Evolutionary conservation across 2,329 filamentous ascomycete genomes (phyloP), one percentile per base, ranked within the genome.

Genomic region (Cercospora sp.): DNA sequence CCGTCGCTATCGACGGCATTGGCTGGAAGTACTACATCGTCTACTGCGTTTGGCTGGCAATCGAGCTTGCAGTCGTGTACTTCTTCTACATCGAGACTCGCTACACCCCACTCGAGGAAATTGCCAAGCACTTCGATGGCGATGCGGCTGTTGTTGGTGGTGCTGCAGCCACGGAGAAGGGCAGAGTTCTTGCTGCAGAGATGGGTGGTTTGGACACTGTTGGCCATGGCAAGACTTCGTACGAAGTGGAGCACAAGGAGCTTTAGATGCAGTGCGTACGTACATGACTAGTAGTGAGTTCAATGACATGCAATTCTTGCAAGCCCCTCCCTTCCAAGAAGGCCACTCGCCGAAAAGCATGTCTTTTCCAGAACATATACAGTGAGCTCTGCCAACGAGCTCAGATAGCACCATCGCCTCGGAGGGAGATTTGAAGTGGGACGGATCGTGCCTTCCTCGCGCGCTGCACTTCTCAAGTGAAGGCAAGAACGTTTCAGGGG

Each of bases 51-150:
- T 79, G 77, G 76, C 69, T 80, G 45, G 73, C 63, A 6, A 66
- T 72, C 60, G 77, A 79, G 71, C 71, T 79, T 26, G 53, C 72
- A 51, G 72, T 78, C 33, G 75, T 80, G 31, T 72, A 75, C 67
- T 73, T 72, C 63, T 74, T 75, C 75, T 82, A 79, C 72, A 76
- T 81, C 66, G 81, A 83, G 72, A 83, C 81, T 30, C 73, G 77
- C 16, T 80, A 81, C 72, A 81, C 80, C 6, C 77, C 81, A 48
- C 77, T 83, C 28, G 81, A 83, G 72, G 80, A 83, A 67, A 83
- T 82, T 65, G 81, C 81, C 60, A 81, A 79, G 72, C 77, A 80
- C 71, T 83, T 83, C 64, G 81, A 83, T 72, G 79, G 80, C 20
- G 79, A 83, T 9, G 77, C 77, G 45, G 80, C 80, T n/a, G 48